Conservation (phyloP, 2,329 filamentous ascomycete genomes). For the Xylaria digitata region DNA sequence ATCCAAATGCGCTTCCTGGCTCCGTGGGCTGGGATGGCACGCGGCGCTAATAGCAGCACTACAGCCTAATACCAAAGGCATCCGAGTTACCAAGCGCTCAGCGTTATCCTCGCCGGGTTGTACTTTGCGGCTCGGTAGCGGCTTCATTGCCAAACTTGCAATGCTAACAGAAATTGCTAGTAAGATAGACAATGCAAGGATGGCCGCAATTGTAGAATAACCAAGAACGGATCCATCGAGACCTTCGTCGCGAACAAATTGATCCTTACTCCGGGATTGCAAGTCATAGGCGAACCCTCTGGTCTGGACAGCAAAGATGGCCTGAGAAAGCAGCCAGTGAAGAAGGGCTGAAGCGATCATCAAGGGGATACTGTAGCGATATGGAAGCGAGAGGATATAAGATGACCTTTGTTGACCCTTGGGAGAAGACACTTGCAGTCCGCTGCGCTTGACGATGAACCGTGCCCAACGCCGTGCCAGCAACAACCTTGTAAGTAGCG, state of each 20-base stretch:
- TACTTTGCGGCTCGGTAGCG: conserved; percentile 2
- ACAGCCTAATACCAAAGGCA: conserved; percentile 11
- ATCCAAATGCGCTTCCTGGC: conserved; percentile 2
- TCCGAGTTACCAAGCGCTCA: conserved; percentile 11
- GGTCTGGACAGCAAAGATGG: conserved; percentile 20
- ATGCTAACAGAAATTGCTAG: conserved; percentile 12
- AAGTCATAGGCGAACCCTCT: conserved; percentile 11
- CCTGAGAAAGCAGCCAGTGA: conserved; percentile 20
- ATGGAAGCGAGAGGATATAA: conserved; percentile 15
- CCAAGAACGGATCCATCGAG: conserved; percentile 21
- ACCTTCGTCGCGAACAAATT: background rate
- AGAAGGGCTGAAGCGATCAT: conserved; percentile 6
- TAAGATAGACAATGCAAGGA: background rate
- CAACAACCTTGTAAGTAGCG: background rate
- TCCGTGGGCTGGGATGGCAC: conserved; percentile 3
- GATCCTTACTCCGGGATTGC: background rate
- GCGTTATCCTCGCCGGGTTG: background rate
- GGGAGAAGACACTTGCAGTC: conserved; percentile 3
- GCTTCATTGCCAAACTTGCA: conserved; percentile 3
- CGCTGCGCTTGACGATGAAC: conserved; percentile 14
- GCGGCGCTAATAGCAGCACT: conserved; percentile 17
- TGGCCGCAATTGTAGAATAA: conserved; percentile 2
- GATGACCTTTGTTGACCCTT: background rate
- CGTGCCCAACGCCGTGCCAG: conserved; percentile 16
- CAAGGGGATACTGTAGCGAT: conserved; percentile 14